Evolutionary conservation across 2,329 filamentous ascomycete genomes (phyloP), one percentile per base, ranked within the genome.

Genomic region (Aurifilum marmelostoma): DNA sequence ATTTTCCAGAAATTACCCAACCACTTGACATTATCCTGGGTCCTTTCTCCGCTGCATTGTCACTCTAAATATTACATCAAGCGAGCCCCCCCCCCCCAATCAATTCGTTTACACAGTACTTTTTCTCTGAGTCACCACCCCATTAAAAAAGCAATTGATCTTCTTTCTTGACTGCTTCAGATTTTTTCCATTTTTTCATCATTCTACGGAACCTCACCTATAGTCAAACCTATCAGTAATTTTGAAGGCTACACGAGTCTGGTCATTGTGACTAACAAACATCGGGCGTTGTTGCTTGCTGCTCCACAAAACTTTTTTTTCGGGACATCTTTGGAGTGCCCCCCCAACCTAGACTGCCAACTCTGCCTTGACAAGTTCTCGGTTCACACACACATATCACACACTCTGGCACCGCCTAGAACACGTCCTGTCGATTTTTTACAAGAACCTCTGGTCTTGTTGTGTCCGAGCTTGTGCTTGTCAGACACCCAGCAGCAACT

Each of bases 121-220:
- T 41, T n/a, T 8, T 59, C 62, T 67, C 68, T 70, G 68, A 70
- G 65, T 70, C 68, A 70, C 68, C 65, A 58, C 21, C 52, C 32
- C 37, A 32, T 41, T 43, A 0, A 21, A 52, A 47, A 21, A 52
- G 21, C n/a, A 64, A 54, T 61, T 61, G 54, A 18, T 9, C 18
- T 37, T 27, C 16, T 27, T n/a, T 64, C 14, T 65, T 54, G 43
- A 37, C 29, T 61, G 37, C 43, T 61, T 61, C 61, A 29, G 37
- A 65, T 56, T 60, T n/a, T 29, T 29, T 8, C 14, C 2, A 7
- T 7, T 4, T 16, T 18, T 32, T 2, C 61, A 11, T 29, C 39
- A n/a, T 37, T 18, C 63, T 69, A 39, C 21, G 9, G 37, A 59
- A 16, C 21, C 6, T 59, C 18, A 4, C 21, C 18, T 16, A n/a